phyloP scores from a whole-genome alignment of 495 filamentous ascomycete species.

The Hyaloscypha bicolor region DNA sequence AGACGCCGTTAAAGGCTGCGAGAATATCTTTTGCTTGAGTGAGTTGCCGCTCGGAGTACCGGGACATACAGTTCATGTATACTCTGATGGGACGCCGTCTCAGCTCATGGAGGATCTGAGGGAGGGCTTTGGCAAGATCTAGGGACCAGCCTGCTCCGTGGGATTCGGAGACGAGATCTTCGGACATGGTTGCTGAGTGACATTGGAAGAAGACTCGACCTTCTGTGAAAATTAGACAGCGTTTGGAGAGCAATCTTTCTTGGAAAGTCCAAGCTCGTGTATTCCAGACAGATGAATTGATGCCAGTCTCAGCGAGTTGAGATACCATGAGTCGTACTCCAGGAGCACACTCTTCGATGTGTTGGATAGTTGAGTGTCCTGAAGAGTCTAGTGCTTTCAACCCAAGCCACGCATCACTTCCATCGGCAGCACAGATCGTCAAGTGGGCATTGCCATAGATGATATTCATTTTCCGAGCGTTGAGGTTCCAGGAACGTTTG shows the following conservation, averaged over 20 bases:
- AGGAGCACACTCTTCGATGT: conserved; percentile 17
- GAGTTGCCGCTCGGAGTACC: conserved; percentile 36
- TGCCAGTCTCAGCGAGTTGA: conserved; percentile 22
- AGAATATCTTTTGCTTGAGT: conserved; percentile 36
- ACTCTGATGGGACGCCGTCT: conserved; percentile 29
- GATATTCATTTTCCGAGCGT: conserved; percentile 30
- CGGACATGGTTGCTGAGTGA: conserved; percentile 30
- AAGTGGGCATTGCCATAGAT: conserved; percentile 34
- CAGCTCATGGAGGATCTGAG: conserved; percentile 31
- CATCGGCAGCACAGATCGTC: conserved; percentile 36
- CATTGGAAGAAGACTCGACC: conserved; percentile 37
- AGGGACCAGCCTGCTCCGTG: conserved; percentile 33
- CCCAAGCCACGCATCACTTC: conserved; percentile 29
- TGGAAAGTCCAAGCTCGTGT: conserved; percentile 44
- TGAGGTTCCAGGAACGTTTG: conserved; percentile 28
- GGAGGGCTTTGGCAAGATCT: conserved; percentile 26
- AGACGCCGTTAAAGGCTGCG: conserved; percentile 37
- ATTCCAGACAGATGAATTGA: conserved; percentile 35
- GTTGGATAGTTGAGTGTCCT: not conserved
- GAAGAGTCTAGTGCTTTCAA: conserved; percentile 25
- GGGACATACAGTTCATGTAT: conserved; percentile 32
- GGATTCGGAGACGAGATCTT: conserved; percentile 31
- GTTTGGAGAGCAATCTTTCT: conserved; percentile 39
- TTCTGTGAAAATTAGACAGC: conserved; percentile 36
- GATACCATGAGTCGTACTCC: conserved; percentile 25